Evolutionary conservation across 2,329 filamentous ascomycete genomes (phyloP), one percentile per base, ranked within the genome.

Genomic region (Endoconidiophora polonica): DNA sequence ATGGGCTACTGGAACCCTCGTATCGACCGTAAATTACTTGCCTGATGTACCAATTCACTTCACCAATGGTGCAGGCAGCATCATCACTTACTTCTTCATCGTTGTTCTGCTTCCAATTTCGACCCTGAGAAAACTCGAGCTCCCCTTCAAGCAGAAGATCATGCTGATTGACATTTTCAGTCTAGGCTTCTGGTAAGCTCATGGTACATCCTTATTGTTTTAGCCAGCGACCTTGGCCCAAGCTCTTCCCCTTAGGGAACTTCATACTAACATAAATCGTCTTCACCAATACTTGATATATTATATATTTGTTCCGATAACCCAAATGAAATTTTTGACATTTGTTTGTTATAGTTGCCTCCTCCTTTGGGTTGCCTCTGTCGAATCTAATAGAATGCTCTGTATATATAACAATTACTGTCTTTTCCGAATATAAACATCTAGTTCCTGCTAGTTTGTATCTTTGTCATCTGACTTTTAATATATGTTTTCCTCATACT

Each of bases 61-160:
- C 47, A 58, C 59, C 33, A 61, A 60, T 0, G 59, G 60, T 14
- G 59, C 57, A 24, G 60, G 65, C 55, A 66, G 66, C 54, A 55
- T 66, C 33, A 54, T 57, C 9, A 65, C 62, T 36, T 63, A 65
- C 46, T 55, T 66, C 46, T 55, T 66, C 43, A 55, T 62, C 20
- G 55, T 66, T 5, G 64, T 65, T 49, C 54, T 63, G n/a, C 60
- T 65, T 39, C 64, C 65, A 3, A 63, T 66, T 10, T 63, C 64
- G 0, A 57, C 61, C n/a, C 60, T 66, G 53, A 60, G 60, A 54
- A 61, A 59, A 29, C 53, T 66, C 36, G 60, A 64, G 26, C 55
- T 66, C 7, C 62, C 55, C 4, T 44, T 44, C n/a, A 57, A 52
- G 44, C 60, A 62, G 47, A 62, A 59, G 48, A 44, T 57, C 16